phyloP scores from a whole-genome alignment of 768 basidiomycete genomes.

The Dacryopinax primogenitus region DNA sequence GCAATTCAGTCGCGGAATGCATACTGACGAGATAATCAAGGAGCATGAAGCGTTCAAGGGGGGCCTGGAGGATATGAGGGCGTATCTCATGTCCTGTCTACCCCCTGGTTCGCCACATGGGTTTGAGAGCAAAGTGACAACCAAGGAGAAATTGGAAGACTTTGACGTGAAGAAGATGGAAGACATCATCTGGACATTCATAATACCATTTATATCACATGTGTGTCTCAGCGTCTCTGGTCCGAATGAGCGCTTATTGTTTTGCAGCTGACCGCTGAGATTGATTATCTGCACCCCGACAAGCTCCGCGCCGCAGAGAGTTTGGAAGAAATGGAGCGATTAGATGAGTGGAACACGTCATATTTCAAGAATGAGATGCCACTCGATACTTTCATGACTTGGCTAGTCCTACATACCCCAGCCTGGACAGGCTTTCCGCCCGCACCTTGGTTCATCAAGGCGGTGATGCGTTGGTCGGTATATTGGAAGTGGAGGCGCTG shows the following conservation, averaged over 20 bases:
- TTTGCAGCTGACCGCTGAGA: neutral
- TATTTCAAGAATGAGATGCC: neutral
- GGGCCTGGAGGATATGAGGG: neutral
- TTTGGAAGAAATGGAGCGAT: neutral
- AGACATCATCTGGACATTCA: neutral
- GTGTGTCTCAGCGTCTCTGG: neutral
- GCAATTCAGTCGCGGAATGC: neutral
- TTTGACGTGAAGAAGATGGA: neutral
- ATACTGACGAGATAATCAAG: neutral
- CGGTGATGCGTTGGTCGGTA: neutral
- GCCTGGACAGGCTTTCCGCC: neutral
- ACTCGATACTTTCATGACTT: neutral
- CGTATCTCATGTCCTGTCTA: neutral
- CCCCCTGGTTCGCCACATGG: neutral
- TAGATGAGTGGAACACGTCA: neutral
- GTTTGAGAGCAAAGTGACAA: neutral
- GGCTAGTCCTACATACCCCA: neutral
- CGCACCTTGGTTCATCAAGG: neutral
- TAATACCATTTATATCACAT: neutral
- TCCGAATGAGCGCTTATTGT: neutral
- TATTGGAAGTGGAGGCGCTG: constrained; percentile 7
- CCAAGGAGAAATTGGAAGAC: neutral
- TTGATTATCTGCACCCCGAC: neutral
- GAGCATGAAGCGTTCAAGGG: neutral
- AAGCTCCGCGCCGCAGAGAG: neutral